Evolutionary conservation across 305 asterid genomes (phyloP).

Genomic region (Fraxinus velutina): DNA sequence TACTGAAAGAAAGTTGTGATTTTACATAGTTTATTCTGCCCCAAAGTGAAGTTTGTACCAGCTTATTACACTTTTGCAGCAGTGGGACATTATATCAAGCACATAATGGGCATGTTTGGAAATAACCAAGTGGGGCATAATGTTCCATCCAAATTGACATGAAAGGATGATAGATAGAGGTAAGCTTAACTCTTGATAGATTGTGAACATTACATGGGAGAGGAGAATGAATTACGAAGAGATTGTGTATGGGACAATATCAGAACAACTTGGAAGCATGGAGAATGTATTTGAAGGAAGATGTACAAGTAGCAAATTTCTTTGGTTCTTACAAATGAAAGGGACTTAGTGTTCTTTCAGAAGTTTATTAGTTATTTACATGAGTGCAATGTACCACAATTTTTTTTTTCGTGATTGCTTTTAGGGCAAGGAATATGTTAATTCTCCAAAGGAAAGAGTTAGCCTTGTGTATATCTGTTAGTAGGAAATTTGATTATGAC

Average conservation of each 20-base stretch:
- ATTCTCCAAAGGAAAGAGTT: not conserved
- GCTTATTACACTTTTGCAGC: not conserved
- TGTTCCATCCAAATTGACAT: not conserved
- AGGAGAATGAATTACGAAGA: not conserved
- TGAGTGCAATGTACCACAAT: not conserved
- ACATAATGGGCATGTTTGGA: slow-evolving; percentile 6
- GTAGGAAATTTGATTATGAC: not conserved
- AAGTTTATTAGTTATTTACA: not conserved
- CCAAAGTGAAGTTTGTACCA: slow-evolving; percentile 8
- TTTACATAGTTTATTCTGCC: slow-evolving; percentile 2
- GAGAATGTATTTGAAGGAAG: slow-evolving; percentile 1
- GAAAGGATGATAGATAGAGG: not conserved
- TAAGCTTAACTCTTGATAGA: not conserved
- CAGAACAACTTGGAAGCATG: slow-evolving; percentile 3
- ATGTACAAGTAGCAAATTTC: not conserved
- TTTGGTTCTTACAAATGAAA: not conserved
- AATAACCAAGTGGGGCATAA: not conserved
- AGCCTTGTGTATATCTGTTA: not conserved
- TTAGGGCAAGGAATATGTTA: not conserved
- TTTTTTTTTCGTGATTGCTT: no score
- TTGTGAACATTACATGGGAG: not conserved
- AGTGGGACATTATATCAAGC: slow-evolving; percentile 5
- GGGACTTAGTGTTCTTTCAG: slow-evolving; percentile 4
- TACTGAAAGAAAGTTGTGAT: not conserved
- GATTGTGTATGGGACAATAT: not conserved